A percentile compares a stretch with the other conserved stretches of the same genome.
These are phyloP conservation scores for Endoconidiophora polonica DNA, from an alignment of 2,329 filamentous ascomycete species.

Conservation along the genomic window DNA sequence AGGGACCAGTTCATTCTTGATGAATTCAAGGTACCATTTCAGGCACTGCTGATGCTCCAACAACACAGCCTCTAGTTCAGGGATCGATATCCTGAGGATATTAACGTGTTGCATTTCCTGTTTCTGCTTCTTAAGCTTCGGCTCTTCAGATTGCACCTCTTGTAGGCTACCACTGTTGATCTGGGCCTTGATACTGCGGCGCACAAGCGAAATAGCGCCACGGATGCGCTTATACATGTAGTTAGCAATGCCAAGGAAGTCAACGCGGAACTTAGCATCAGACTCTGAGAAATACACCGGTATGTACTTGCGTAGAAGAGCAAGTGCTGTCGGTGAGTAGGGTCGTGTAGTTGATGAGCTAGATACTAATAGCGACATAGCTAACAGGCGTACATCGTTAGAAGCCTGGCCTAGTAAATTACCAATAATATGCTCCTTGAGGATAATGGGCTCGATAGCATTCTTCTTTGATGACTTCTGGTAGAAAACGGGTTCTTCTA, in stretches of 20 bases:
- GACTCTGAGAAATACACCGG: constrained; percentile 63
- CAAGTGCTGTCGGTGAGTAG: constrained; percentile 45
- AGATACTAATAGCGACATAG: constrained; percentile 62
- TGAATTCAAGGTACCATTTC: constrained; percentile 56
- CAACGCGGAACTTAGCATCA: constrained; percentile 72
- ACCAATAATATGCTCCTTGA: constrained; percentile 31
- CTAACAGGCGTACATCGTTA: constrained; percentile 56
- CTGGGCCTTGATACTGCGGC: constrained; percentile 25
- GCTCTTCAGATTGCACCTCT: constrained; percentile 17
- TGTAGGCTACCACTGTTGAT: constrained; percentile 20
- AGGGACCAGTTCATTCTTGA: constrained; percentile 57
- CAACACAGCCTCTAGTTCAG: constrained; percentile 24
- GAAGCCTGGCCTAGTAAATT: constrained; percentile 38
- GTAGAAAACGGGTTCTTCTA: constrained; percentile 39
- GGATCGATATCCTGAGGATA: constrained; percentile 23
- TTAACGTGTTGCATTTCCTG: constrained; percentile 24
- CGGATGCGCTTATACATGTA: constrained; percentile 62
- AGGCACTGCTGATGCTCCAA: constrained; percentile 46
- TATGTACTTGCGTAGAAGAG: constrained; percentile 47
- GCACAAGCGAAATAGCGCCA: constrained; percentile 43
- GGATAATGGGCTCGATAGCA: constrained; percentile 17
- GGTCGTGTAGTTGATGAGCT: constrained; percentile 61
- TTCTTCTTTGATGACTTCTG: constrained; percentile 12
- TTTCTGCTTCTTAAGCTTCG: constrained; percentile 15
- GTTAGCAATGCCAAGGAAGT: constrained; percentile 57